Base-by-base conservation (phyloP, 768 basidiomycete genomes). In the Podaxis sp. region DNA sequence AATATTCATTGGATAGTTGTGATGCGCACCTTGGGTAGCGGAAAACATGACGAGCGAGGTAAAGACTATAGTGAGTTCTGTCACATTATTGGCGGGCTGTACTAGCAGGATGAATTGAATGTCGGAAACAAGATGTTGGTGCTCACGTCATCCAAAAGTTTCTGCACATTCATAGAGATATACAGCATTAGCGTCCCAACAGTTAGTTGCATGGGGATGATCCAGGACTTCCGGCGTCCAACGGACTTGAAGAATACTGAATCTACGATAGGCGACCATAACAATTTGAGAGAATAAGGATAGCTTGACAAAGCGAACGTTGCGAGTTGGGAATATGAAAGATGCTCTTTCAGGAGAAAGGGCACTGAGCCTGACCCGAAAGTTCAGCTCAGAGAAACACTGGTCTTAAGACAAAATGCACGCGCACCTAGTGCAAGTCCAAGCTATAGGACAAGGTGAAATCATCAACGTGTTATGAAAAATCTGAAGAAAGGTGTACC, bases 221-320 rank as follows among this genome's bases (percentile, higher is more conserved):
- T 98, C 97, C 97, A 99, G 63, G 93, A 95, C 74, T 98, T 99
- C 64, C 97, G 82, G 53, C 97, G 88, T n/a, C 97, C 97, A 63
- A 95, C 65, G 44, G 85, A 88, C 38, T 85, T 76, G 67, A 89
- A 78, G 73, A 90, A 99, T 64, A 90, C 78, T 1, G 96, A 91
- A 70, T 99, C 97, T 57, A 99, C 93, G 63, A 99, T 89, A 55
- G 97, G 97, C 5, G 94, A 96, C 95, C 96, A 98, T 64, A 98
- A 73, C 62, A 99, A 74, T 76, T 99, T 99, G 68, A 99, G 85
- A 21, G 94, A 97, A 77, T 98, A 99, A 4, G 94, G 94, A 74
- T 95, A 96, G 68, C 88, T 90, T 51, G 93, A 89, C 27, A 99
- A 79, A 46, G 94, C 90, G 76, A 99, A 98, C 7, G 95, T 85